These are phyloP conservation scores for Arabidopsis hybrid DNA, from an alignment of 441 rosid species.

Conservation along the genomic window DNA sequence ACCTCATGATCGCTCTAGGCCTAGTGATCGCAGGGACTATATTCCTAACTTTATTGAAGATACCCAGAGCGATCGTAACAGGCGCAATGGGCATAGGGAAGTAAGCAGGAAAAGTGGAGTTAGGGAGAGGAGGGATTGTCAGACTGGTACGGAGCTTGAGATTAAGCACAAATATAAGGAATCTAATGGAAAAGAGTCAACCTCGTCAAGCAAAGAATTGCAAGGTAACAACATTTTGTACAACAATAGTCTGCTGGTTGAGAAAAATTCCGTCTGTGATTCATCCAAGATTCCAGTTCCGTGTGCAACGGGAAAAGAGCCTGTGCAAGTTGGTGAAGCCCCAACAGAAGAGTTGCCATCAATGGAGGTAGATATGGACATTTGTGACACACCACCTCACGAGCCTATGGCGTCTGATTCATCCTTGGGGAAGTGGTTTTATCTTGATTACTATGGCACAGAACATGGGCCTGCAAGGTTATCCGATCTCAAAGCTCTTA, in stretches of 20 bases:
- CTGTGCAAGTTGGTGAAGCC: slow-evolving; percentile 57
- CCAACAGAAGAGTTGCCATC: slow-evolving; percentile 82
- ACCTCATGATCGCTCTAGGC: slow-evolving; percentile 65
- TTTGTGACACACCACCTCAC: slow-evolving; percentile 98
- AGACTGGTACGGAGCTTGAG: slow-evolving; percentile 58
- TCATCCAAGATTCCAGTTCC: slow-evolving; percentile 60
- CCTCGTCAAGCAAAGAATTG: slow-evolving; percentile 59
- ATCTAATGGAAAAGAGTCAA: slow-evolving; percentile 55
- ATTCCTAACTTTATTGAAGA: slow-evolving; percentile 67
- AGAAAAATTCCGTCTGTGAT: slow-evolving; percentile 56
- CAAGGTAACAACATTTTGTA: slow-evolving; percentile 54
- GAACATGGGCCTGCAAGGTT: slow-evolving; percentile 92
- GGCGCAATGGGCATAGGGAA: slow-evolving; percentile 57
- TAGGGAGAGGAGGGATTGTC: slow-evolving; percentile 66
- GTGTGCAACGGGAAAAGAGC: slow-evolving; percentile 50
- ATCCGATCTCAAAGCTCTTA: slow-evolving; percentile 79
- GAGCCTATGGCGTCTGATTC: slow-evolving; percentile 65
- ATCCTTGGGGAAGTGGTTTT: slow-evolving; percentile 87
- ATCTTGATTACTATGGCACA: slow-evolving; percentile 87
- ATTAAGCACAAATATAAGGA: slow-evolving; percentile 65
- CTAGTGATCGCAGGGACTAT: slow-evolving; percentile 75
- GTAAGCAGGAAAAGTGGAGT: slow-evolving; percentile 62
- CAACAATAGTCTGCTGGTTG: slow-evolving; percentile 52
- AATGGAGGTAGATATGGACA: slow-evolving; percentile 99
- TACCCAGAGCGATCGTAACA: slow-evolving; percentile 70